Base-by-base conservation (phyloP, 257 asterid species). In the Nicotiana undulata region DNA sequence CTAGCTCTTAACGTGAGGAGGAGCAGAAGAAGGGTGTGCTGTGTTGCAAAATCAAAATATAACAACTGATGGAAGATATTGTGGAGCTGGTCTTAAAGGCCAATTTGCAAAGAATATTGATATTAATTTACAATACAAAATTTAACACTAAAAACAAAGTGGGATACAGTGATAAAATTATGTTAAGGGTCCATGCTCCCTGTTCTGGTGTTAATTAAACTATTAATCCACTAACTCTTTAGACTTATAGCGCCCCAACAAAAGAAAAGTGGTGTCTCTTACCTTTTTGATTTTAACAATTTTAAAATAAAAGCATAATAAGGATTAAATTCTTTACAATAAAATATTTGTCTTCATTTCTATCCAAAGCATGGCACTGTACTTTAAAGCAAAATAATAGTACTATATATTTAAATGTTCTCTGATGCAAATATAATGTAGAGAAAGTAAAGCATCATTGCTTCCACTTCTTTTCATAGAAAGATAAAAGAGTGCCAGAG, bases 231-330 rank as follows among this genome's bases (percentile, higher is more conserved):
- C 97, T 88, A 85, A 87, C 89, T 81, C 76, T 81, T 85, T 83
- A 88, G 91, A 92, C 93, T 90, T 13, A 46, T 91, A 87, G 92
- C 90, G 93, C 91, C 86, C 90, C 93, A 90, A 88, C 93, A 90
- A 92, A 89, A 87, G 90, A 78, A 91, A 89, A 86, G 92, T 87
- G 89, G 82, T 86, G 88, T 63, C 85, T 82, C 81, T 87, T 87
- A 85, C 86, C 95, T 88, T 91, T 91, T 86, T 84, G 80, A 80
- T 26, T 32, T 87, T 64, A 3, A 40, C 17, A 46, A 87, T 32
- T 85, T 85, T 86, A 70, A 81, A 89, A 82, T 63, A 56, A 81
- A 90, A 84, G 70, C 67, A 86, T 82, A 81, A 83, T 22, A 66
- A 82, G 3, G 65, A 85, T 76, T 63, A 81, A 65, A 74, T 82